These are phyloP conservation scores for Poa annua DNA, from an alignment of 176 grass and related monocot genomes.

Conservation along the genomic window DNA sequence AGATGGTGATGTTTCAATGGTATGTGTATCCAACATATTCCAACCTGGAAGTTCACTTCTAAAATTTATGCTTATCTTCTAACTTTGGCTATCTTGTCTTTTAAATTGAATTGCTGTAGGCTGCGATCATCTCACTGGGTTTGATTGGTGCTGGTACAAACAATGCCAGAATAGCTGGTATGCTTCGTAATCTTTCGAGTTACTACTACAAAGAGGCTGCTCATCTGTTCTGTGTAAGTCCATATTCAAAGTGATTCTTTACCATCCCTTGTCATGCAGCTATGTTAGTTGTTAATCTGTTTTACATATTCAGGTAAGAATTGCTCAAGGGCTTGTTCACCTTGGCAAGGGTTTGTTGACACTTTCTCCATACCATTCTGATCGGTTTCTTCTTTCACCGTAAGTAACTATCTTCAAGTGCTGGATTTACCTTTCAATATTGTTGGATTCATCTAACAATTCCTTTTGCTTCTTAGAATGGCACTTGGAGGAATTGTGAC, in stretches of 20 bases:
- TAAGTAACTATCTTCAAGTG: constrained; percentile 46
- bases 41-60: not conserved
- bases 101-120: constrained; percentile 50
- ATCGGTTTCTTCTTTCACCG: constrained; percentile 94
- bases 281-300: constrained; percentile 22
- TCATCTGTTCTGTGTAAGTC: constrained; percentile 96
- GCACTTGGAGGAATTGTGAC: constrained; percentile 93
- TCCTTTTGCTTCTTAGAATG: constrained; percentile 53
- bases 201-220: constrained; percentile 99
- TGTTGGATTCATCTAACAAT: constrained; percentile 14
- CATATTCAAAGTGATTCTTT: constrained; percentile 11
- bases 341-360: constrained; percentile 96
- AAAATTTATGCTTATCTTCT: not conserved
- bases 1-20: constrained; percentile 96
- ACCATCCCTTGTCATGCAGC: not conserved
- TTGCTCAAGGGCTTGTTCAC: constrained; percentile 98
- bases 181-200: constrained; percentile 98
- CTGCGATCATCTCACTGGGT: constrained; percentile 88
- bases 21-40: constrained; percentile 32
- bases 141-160: constrained; percentile 98
- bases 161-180: constrained; percentile 97
- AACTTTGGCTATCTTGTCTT: constrained; percentile 9
- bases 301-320: constrained; percentile 74
- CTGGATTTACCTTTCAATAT: not conserved
- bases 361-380: constrained; percentile 96